phyloP scores from a whole-genome alignment of 805 yeast genomes.

The Starmerella vitae region DNA sequence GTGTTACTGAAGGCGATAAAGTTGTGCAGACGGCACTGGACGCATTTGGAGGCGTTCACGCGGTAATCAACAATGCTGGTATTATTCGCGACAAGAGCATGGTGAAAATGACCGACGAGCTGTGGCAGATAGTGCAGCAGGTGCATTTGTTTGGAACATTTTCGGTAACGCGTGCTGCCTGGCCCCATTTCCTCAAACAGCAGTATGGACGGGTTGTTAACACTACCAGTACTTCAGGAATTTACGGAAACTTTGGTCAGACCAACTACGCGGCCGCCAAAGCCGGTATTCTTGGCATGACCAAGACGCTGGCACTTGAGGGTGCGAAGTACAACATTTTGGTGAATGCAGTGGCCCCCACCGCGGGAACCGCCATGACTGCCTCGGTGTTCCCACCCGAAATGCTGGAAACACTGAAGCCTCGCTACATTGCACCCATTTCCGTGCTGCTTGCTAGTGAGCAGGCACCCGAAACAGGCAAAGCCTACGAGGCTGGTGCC shows the following conservation, averaged over 20 bases:
- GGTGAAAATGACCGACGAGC: constrained; percentile 65
- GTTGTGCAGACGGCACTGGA: constrained; percentile 67
- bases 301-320: constrained; percentile 79
- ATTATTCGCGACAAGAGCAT: constrained; percentile 82
- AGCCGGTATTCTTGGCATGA: constrained; percentile 71
- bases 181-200: constrained; percentile 79
- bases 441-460: constrained; percentile 69
- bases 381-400: constrained; percentile 66
- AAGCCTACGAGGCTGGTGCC: constrained; percentile 83
- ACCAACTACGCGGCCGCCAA: constrained; percentile 93
- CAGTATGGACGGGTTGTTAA: constrained; percentile 71
- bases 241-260: constrained; percentile 95
- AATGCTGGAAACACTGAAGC: constrained; percentile 72
- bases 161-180: constrained; percentile 71
- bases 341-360: constrained; percentile 84
- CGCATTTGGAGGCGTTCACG: constrained; percentile 70
- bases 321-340: constrained; percentile 67
- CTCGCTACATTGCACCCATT: constrained; percentile 82
- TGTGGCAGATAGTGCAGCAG: constrained; percentile 68
- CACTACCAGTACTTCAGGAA: constrained; percentile 91
- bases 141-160: constrained; percentile 77
- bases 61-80: constrained; percentile 87
- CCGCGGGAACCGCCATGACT: constrained; percentile 97
- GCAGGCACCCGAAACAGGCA: constrained; percentile 59
- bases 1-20: constrained; percentile 65